These are phyloP conservation scores for Holtermannia corniformis DNA, from an alignment of 768 basidiomycete genomes.

Conservation along the genomic window DNA sequence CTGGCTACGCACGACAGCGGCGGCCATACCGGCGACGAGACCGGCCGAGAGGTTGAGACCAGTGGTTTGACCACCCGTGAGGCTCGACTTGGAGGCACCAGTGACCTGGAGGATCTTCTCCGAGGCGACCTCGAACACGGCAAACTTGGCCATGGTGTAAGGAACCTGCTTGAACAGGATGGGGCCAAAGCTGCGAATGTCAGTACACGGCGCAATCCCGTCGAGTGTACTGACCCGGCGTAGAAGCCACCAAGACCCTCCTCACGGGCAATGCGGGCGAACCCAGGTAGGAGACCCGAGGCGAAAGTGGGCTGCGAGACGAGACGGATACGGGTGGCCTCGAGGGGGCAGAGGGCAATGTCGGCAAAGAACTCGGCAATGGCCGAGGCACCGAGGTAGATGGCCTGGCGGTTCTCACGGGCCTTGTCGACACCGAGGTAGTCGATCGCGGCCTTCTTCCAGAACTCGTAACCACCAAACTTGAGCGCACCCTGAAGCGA, in stretches of 20 bases:
- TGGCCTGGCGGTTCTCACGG: slow-evolving; percentile 58
- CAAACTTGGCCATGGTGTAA: slow-evolving; percentile 99
- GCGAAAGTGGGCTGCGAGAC: slow-evolving; percentile 45
- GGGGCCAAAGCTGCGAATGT: slow-evolving; percentile 40
- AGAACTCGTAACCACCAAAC: slow-evolving; percentile 89
- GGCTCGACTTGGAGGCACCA: slow-evolving; percentile 65
- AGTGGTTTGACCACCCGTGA: slow-evolving; percentile 44
- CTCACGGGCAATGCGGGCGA: slow-evolving; percentile 42
- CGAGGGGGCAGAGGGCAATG: slow-evolving; percentile 87
- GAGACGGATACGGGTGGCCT: slow-evolving; percentile 48
- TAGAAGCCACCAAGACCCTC: slow-evolving; percentile 45
- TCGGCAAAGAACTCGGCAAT: slow-evolving; percentile 95
- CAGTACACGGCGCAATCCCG: not conserved
- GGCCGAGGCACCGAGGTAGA: slow-evolving; percentile 90
- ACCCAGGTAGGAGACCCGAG: slow-evolving; percentile 42
- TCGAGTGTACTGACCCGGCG: slow-evolving; percentile 36
- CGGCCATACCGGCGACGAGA: slow-evolving; percentile 90
- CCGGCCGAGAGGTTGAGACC: slow-evolving; percentile 82
- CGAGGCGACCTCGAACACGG: slow-evolving; percentile 81
- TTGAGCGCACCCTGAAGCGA: slow-evolving; percentile 97
- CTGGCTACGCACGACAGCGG: too few species aligned
- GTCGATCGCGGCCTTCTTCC: slow-evolving; percentile 91
- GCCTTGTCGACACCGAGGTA: slow-evolving; percentile 69
- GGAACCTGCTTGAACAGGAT: slow-evolving; percentile 64
- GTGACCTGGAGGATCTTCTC: slow-evolving; percentile 75